Base-by-base conservation (phyloP, 2,329 filamentous ascomycete genomes). In the Periconia sp. region DNA sequence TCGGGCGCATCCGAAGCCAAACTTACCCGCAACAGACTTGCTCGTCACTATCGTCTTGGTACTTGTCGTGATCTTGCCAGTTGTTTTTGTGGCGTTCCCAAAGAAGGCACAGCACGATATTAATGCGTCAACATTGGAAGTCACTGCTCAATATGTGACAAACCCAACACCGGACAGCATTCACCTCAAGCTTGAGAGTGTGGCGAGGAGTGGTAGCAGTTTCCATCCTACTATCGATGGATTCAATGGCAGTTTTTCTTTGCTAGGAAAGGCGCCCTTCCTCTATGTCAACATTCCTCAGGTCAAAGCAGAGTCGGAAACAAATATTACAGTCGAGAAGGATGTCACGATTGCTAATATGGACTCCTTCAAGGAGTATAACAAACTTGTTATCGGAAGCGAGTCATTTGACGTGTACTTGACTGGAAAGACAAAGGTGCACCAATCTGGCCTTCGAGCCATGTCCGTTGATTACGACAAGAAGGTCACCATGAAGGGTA, bases 21-120 rank as follows among this genome's bases (percentile, higher is more conserved):
- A 19, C 3, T 26, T 19, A 29, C 46, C 55, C 22, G 59, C 35
- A 6, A 24, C 29, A 69, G 65, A 70, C 39, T 56, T 85, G 45
- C 69, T 86, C 44, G 61, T 74, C 12, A 63, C 82, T 37, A 59
- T 78, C 43, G 52, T 75, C 47, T 66, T 83, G 31, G 63, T 78
- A 30, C 73, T 83, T 23, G 66, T 87, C 11, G 71, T 83, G 25
- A 76, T 87, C 13, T 73, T 80, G 26, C 70, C 84, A 26, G 66
- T 86, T 26, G 72, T 84, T 33, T 85, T 77, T 55, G 81, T 84
- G 37, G 81, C 65, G 3, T 81, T 84, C 55, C 82, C 81, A 13
- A 74, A 77, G 22, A 81, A 80, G 43, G 81, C 81, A 23, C 82
- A 84, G 54, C 45, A 63, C 28, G 75, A 76, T 36, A 74, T 85